Conservation (phyloP, 805 yeast species). For the Myxozyma melibiosi region DNA sequence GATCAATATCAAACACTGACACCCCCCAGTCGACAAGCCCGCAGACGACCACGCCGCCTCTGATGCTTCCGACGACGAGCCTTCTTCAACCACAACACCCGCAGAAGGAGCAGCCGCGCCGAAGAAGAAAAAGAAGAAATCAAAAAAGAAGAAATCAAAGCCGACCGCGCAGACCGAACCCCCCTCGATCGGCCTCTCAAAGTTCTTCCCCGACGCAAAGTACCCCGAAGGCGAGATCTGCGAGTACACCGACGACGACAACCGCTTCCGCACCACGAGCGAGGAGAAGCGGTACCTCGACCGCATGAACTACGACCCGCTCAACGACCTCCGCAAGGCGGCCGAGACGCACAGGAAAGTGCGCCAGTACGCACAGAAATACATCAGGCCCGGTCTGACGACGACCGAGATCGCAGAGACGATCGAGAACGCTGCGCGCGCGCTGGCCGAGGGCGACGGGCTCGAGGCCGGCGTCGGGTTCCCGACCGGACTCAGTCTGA, state of each 20-base stretch:
- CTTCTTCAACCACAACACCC: conserved; percentile 33
- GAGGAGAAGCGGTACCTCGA: conserved; percentile 85
- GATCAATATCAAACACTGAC: too few relatives aligned
- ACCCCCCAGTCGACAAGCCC: too few relatives aligned
- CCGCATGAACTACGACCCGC: conserved; percentile 57
- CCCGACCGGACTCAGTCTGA: conserved; percentile 95
- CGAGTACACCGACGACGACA: conserved; percentile 70
- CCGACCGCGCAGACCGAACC: conserved; percentile 44
- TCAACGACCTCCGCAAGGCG: conserved; percentile 92
- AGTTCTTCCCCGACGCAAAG: conserved; percentile 65
- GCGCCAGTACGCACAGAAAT: conserved; percentile 72
- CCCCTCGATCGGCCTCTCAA: conserved; percentile 63
- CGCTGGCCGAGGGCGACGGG: conserved; percentile 63
- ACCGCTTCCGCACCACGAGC: conserved; percentile 69
- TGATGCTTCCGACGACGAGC: conserved; percentile 42
- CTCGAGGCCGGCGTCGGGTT: conserved; percentile 85
- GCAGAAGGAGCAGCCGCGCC: conserved; percentile 44
- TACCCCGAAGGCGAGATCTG: conserved; percentile 89
- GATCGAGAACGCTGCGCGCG: conserved; percentile 82
- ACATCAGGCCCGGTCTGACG: conserved; percentile 86
- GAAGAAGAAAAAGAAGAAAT: conserved; percentile 55
- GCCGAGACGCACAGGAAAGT: conserved; percentile 96
- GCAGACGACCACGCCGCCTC: conserved; percentile 43
- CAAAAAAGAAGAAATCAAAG: conserved; percentile 42
- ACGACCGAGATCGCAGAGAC: conserved; percentile 87